Base-by-base conservation (phyloP, 345 rosid genomes). In the Orychophragmus violaceus region DNA sequence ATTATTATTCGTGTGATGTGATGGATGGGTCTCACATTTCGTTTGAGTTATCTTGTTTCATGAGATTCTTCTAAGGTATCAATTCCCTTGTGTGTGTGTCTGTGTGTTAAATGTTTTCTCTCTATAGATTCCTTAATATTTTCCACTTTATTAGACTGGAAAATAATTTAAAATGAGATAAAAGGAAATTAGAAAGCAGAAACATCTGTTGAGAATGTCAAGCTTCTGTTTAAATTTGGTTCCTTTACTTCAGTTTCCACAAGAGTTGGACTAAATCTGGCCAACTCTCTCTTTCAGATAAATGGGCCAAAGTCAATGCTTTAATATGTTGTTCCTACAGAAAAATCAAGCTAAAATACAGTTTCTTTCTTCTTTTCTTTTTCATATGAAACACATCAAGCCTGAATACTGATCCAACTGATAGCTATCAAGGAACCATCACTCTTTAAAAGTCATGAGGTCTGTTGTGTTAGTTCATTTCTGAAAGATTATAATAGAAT, bases 131-230 rank as follows among this genome's bases (percentile, higher is more conserved):
- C 49, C 51, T 21, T 3, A 24, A 19, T 22, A 37, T 60, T 42
- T 16, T 37, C 11, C 46, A 37, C 66, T 66, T 59, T 66, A 24
- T 36, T 46, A 11, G 36, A 58, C 39, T 49, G 66, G 2, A 14
- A 8, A 45, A 52, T 50, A 59, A 62, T 66, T 64, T 59, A 12
- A 41, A 36, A 58, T 65, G 22, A 30, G 62, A 62, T 6, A 41
- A 66, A 73, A 11, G 22, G 59, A 57, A 37, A 16, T 46, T 11
- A 45, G 49, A 72, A 64, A 64, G 71, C 67, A 66, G 62, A 66
- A 67, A 74, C 72, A 59, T 74, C 73, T 74, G 77, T 74, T 73
- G 58, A 67, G 17, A 60, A 66, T 66, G 49, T 59, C 29, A 50
- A 66, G 59, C 46, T 49, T 72, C 76, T 72, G 66, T 72, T 52